Evolutionary conservation across 2,329 filamentous ascomycete species (phyloP), one percentile per base, ranked within the genome.

Genomic region (Pyricularia sp.): DNA sequence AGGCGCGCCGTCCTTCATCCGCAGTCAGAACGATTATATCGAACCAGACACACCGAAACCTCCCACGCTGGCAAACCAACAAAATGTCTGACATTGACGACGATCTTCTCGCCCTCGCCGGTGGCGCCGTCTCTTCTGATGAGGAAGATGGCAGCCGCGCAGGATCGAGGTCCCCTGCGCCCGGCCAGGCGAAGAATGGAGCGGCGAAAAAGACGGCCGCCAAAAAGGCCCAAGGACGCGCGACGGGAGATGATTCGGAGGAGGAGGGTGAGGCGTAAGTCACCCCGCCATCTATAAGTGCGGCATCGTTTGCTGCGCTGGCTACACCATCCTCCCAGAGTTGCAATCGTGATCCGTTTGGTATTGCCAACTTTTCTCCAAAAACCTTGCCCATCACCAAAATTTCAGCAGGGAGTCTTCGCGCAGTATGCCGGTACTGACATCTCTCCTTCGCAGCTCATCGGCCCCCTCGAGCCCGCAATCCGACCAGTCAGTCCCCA

Each of bases 101-200:
- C 75, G 94, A 97, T 82, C 89, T 98, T 73, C 90, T 98, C 72
- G 94, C 92, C 76, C 89, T 98, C 72, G 95, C 94, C 68, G 95
- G 93, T 75, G 93, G 92, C 73, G 90, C 87, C 71, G 84, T 84
- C 70, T 85, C 82, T 68, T 86, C 87, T 70, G 86, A 85, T 75
- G 86, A 86, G 74, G 86, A 87, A 79, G 85, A 82, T 69, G 82
- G 79, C 77, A 78, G 80, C 79, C 81, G 87, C 75, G 82, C 84
- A 72, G 83, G 80, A 55, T 85, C 87, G 65, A 82, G 83, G 67
- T 86, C 87, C 71, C 80, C 83, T 71, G 73, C 79, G 58, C 73
- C 79, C 5, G 72, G 76, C 3, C 78, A 78, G 70, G 79, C 77
- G 68, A 81, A 79, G 71, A 73, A 73, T 61, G 70, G 69, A 64